Evolutionary conservation across 2,329 filamentous ascomycete genomes (phyloP).

Genomic region (Paramyrothecium roridum): DNA sequence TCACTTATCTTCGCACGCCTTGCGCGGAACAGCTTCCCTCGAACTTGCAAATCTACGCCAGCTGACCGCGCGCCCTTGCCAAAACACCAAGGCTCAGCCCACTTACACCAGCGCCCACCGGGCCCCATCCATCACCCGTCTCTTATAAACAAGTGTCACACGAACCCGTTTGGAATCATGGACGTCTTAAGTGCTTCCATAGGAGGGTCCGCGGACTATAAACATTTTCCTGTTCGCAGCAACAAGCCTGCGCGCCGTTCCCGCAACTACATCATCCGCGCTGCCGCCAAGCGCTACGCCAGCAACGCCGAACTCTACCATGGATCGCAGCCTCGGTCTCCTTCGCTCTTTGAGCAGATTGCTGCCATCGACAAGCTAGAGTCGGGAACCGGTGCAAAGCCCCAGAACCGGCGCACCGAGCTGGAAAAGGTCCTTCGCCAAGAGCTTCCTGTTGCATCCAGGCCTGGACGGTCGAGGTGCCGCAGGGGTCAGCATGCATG

Average conservation of each 20-base stretch:
- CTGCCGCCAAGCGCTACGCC: constrained; percentile 25
- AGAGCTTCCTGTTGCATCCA: constrained; percentile 1
- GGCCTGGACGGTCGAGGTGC: constrained; percentile 1
- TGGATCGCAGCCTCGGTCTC: constrained; percentile 1
- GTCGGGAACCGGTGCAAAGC: neutral
- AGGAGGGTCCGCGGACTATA: neutral
- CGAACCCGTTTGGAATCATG: neutral
- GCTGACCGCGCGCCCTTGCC: neutral
- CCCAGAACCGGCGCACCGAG: constrained; percentile 12
- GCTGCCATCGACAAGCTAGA: too few species aligned
- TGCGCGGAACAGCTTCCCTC: too few species aligned
- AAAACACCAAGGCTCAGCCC: neutral
- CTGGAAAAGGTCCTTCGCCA: constrained; percentile 16
- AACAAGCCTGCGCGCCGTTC: constrained; percentile 12
- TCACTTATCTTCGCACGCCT: neutral
- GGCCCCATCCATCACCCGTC: too few species aligned
- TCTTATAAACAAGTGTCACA: neutral
- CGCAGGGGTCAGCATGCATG: neutral
- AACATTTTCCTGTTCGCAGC: constrained; percentile 2
- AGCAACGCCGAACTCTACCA: constrained; percentile 1
- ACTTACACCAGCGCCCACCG: neutral
- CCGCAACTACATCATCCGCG: constrained; percentile 26
- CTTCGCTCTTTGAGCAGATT: too few species aligned
- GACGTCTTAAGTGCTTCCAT: neutral
- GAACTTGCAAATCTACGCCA: neutral